phyloP scores from a whole-genome alignment of 306 rosid species.

The Alnus glutinosa region DNA sequence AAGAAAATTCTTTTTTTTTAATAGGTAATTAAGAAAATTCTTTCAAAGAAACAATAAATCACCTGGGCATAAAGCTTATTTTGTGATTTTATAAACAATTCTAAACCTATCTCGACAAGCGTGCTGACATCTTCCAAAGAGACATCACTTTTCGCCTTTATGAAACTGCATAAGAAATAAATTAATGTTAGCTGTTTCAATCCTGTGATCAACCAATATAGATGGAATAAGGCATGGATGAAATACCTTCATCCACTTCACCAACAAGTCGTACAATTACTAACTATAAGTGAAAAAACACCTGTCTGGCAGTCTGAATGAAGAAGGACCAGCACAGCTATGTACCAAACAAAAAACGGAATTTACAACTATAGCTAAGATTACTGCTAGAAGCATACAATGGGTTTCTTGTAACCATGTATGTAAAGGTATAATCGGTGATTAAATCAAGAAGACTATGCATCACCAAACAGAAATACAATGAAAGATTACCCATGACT shows the following conservation, averaged over 20 bases:
- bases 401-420: neutral
- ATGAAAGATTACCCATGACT: neutral
- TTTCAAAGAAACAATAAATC: conserved; percentile 31
- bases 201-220: conserved; percentile 20
- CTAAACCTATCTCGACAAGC: conserved; percentile 68
- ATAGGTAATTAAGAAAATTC: neutral
- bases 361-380: conserved; percentile 8
- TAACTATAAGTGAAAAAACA: neutral
- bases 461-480: neutral
- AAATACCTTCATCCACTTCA: conserved; percentile 6
- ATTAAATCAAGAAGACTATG: neutral
- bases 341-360: conserved; percentile 1
- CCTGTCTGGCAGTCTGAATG: neutral
- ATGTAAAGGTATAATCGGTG: neutral
- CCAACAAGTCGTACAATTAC: neutral
- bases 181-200: conserved; percentile 25
- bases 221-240: neutral
- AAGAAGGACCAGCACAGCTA: neutral
- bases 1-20: conserved; percentile 19
- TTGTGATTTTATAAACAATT: conserved; percentile 65
- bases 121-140: conserved; percentile 72
- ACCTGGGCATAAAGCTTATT: conserved; percentile 96
- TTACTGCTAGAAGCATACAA: no score
- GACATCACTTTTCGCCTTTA: conserved; percentile 92
- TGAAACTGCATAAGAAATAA: conserved; percentile 57